These are phyloP conservation scores for Maudiozyma turicensis DNA, from an alignment of 805 yeast genomes.

Conservation along the genomic window DNA sequence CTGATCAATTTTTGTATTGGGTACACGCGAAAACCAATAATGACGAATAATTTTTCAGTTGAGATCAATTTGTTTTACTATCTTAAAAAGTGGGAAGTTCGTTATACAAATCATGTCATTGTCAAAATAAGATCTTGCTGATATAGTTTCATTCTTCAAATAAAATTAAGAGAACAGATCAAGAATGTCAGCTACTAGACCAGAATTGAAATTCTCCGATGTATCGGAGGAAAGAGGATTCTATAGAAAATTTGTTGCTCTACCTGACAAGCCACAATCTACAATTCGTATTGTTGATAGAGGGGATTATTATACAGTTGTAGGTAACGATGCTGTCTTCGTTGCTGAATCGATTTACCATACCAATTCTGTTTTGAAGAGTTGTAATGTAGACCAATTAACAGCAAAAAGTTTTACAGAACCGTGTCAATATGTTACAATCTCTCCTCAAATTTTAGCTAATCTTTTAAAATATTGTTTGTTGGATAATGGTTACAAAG, in stretches of 20 bases:
- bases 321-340: constrained; percentile 66
- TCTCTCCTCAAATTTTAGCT: constrained; percentile 65
- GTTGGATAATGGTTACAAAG: constrained; percentile 60
- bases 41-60: too few relatives aligned
- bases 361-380: constrained; percentile 72
- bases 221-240: constrained; percentile 40
- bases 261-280: constrained; percentile 40
- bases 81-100: too few relatives aligned
- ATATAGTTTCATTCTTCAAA: too few relatives aligned
- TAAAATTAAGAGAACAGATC: neutral
- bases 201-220: constrained; percentile 50
- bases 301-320: constrained; percentile 69
- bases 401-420: constrained; percentile 33
- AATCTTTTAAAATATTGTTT: constrained; percentile 57
- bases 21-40: too few relatives aligned
- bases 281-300: constrained; percentile 70
- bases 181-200: constrained; percentile 33
- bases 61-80: too few relatives aligned
- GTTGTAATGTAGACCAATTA: constrained; percentile 25
- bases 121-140: too few relatives aligned
- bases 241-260: constrained; percentile 37
- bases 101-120: too few relatives aligned
- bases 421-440: constrained; percentile 47
- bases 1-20: too few relatives aligned
- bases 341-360: constrained; percentile 81